Conservation (phyloP, 2,329 filamentous ascomycete species). For the Penicillium sp. region DNA sequence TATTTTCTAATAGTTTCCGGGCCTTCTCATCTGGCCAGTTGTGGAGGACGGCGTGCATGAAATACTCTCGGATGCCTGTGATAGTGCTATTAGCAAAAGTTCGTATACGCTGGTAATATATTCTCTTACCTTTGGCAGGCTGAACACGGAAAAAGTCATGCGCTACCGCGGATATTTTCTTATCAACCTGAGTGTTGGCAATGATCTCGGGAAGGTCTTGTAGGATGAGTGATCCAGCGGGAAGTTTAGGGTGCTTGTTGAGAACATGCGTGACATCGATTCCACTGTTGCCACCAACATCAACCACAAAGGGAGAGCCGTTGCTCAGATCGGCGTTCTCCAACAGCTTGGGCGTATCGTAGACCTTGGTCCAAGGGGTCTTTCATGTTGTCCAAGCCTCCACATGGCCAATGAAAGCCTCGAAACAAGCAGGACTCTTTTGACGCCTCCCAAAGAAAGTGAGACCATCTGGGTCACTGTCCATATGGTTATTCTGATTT, state of each 20-base stretch:
- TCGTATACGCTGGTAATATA: no score
- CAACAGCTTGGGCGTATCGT: background rate
- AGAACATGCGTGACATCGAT: background rate
- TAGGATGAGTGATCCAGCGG: background rate
- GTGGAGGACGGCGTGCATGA: background rate
- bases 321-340: background rate
- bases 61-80: background rate
- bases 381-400: background rate
- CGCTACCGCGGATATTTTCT: conserved; percentile 23
- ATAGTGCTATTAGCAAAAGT: background rate
- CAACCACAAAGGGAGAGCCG: background rate
- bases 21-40: background rate
- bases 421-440: background rate
- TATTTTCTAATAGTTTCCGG: background rate
- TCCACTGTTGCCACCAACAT: background rate
- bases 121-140: conserved; percentile 22
- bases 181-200: conserved; percentile 21
- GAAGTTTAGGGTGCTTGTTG: background rate
- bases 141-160: conserved; percentile 31
- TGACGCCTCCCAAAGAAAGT: background rate
- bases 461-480: background rate
- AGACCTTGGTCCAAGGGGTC: background rate
- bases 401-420: background rate
- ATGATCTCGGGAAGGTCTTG: conserved; percentile 27
- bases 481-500: background rate